A percentile compares a stretch with the other conserved stretches of the same genome.
Conservation (phyloP, 1,139 yeast genomes). For the Debaryomyces udenii region DNA sequence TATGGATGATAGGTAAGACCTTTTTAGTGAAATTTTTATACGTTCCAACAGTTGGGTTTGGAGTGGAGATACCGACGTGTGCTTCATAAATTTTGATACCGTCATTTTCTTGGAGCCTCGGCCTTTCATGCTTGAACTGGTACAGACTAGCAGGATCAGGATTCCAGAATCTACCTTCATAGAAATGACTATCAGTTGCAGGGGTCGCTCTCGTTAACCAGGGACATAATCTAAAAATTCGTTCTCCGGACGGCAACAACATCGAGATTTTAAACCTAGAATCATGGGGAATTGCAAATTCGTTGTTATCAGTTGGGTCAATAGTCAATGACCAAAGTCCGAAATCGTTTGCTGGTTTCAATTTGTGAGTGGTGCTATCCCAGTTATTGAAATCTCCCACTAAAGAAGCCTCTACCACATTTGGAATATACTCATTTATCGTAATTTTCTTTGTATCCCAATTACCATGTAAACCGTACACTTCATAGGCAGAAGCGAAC, state of each 20-base stretch:
- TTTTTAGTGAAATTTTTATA: slow-evolving; percentile 82
- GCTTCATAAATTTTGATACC: slow-evolving; percentile 88
- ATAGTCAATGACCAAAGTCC: slow-evolving; percentile 71
- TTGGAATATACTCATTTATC: slow-evolving; percentile 88
- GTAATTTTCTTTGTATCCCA: slow-evolving; percentile 52
- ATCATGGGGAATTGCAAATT: slow-evolving; percentile 76
- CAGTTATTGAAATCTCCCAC: slow-evolving; percentile 92
- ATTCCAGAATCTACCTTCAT: slow-evolving; percentile 94
- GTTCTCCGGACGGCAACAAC: slow-evolving; percentile 66
- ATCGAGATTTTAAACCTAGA: slow-evolving; percentile 76
- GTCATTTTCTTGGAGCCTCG: slow-evolving; percentile 48
- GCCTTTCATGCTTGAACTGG: slow-evolving; percentile 65
- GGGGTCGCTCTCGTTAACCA: slow-evolving; percentile 88
- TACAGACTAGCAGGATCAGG: slow-evolving; percentile 55
- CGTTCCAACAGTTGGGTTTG: slow-evolving; percentile 82
- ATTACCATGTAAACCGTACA: slow-evolving; percentile 75
- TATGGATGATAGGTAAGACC: slow-evolving; percentile 79
- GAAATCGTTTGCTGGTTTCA: slow-evolving; percentile 56
- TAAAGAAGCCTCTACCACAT: slow-evolving; percentile 70
- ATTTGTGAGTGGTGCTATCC: slow-evolving; percentile 61
- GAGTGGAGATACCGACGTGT: slow-evolving; percentile 92
- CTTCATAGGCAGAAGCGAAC: slow-evolving; percentile 64
- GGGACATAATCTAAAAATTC: slow-evolving; percentile 82
- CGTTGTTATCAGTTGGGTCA: slow-evolving; percentile 52
- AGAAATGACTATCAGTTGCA: slow-evolving; percentile 46